A percentile compares a stretch with the other conserved stretches of the same genome.
Conservation (phyloP, 148 eudicot species). For the Diospyros kaki region DNA sequence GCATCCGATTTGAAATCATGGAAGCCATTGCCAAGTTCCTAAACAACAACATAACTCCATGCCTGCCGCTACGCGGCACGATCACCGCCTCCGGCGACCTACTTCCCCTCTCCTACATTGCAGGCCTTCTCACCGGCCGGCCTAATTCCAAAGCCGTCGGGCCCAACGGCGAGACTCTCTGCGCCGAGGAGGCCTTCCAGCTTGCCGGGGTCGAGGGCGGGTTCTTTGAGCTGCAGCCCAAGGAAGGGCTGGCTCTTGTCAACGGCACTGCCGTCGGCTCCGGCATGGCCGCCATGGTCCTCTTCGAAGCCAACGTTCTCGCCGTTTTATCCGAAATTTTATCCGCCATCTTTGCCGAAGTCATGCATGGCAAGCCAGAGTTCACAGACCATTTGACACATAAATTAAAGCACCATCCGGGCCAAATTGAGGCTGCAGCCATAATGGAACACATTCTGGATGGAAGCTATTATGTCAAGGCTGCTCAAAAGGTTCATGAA, state of each 20-base stretch:
- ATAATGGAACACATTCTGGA: constrained; percentile 82
- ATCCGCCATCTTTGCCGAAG: constrained; percentile 85
- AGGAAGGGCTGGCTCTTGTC: constrained; percentile 83
- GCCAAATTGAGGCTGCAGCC: constrained; percentile 89
- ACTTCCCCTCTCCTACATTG: constrained; percentile 84
- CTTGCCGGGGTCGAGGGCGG: constrained; percentile 44
- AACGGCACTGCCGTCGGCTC: constrained; percentile 94
- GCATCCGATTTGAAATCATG: constrained; percentile 76
- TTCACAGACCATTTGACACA: constrained; percentile 87
- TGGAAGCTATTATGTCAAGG: constrained; percentile 70
- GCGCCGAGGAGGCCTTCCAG: constrained; percentile 56
- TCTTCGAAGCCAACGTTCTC: constrained; percentile 66
- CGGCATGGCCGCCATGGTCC: constrained; percentile 74
- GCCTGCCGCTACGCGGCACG: constrained; percentile 80
- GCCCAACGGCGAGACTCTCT: constrained; percentile 50
- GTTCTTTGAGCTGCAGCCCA: constrained; percentile 79
- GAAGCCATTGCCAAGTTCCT: constrained; percentile 68
- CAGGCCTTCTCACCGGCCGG: constrained; percentile 76
- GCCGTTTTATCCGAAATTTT: constrained; percentile 59
- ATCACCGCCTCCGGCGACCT: constrained; percentile 87
- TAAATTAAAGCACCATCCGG: constrained; percentile 83
- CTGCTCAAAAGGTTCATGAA: constrained; percentile 61
- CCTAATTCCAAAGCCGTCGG: constrained; percentile 75
- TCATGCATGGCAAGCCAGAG: constrained; percentile 88
- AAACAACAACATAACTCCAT: constrained; percentile 77